phyloP scores from a whole-genome alignment of 1,139 yeast genomes.

The Kurtzmaniella natalensis region DNA sequence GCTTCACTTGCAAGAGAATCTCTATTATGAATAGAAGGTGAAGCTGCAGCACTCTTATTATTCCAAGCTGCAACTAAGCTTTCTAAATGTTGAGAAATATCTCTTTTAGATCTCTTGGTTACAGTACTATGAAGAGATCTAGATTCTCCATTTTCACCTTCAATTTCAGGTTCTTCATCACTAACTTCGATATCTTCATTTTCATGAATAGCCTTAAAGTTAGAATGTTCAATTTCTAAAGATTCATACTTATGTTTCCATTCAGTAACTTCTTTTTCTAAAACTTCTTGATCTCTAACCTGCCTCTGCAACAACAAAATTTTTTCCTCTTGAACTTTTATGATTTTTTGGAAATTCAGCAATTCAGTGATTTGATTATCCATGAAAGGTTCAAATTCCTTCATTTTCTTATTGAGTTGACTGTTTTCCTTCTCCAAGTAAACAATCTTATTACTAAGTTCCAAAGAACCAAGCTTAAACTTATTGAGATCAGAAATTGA shows the following conservation, averaged over 20 bases:
- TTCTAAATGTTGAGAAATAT: conserved; percentile 38
- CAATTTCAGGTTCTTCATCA: conserved; percentile 22
- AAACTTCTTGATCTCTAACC: conserved; percentile 41
- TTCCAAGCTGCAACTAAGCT: conserved; percentile 37
- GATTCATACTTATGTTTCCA: conserved; percentile 44
- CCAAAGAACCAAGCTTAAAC: conserved; percentile 40
- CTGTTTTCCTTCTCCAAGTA: conserved; percentile 47
- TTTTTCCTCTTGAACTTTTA: conserved; percentile 50
- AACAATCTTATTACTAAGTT: conserved; percentile 41
- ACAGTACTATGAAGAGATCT: conserved; percentile 27
- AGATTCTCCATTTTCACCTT: conserved; percentile 11
- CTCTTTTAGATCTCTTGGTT: conserved; percentile 24
- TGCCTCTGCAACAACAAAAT: conserved; percentile 38
- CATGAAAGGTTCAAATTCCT: conserved; percentile 52
- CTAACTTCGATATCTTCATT: conserved; percentile 24
- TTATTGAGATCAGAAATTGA: conserved; percentile 31
- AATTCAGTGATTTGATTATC: conserved; percentile 52
- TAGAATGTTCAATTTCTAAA: conserved; percentile 42
- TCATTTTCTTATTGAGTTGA: conserved; percentile 34
- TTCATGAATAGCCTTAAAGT: conserved; percentile 33
- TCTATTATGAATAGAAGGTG: conserved; percentile 10
- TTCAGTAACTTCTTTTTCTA: conserved; percentile 44
- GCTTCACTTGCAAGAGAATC: conserved; percentile 8
- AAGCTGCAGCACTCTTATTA: conserved; percentile 7
- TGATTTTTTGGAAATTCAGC: conserved; percentile 48